Evolutionary conservation across 495 filamentous ascomycete species (phyloP).

Genomic region (Aspergillus steynii): DNA sequence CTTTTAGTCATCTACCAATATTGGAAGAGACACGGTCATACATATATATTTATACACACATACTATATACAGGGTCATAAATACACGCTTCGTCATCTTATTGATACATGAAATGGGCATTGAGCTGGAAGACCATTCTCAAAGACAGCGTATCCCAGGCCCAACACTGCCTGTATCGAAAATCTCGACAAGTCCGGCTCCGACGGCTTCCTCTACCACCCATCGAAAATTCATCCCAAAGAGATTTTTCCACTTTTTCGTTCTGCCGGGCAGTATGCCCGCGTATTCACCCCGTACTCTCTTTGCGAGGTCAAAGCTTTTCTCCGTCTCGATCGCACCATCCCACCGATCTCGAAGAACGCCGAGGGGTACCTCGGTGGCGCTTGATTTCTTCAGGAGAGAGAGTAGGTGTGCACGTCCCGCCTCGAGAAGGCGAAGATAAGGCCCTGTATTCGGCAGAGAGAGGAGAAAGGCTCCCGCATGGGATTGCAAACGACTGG

Average conservation of each 20-base stretch:
- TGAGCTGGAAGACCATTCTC: conserved; percentile 9
- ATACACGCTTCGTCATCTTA: too few relatives aligned
- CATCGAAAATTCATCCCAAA: conserved; percentile 77
- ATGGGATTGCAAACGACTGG: conserved; percentile 28
- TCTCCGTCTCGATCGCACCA: conserved; percentile 64
- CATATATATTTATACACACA: too few relatives aligned
- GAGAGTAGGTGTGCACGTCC: conserved; percentile 67
- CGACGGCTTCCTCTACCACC: conserved; percentile 76
- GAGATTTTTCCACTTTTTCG: conserved; percentile 80
- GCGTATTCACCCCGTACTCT: conserved; percentile 66
- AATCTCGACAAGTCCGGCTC: conserved; percentile 75
- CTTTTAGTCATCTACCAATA: too few relatives aligned
- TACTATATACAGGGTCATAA: too few relatives aligned
- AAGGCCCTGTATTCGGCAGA: conserved; percentile 71
- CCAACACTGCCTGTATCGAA: conserved; percentile 87
- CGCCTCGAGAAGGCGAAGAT: conserved; percentile 66
- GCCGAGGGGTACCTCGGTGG: conserved; percentile 63
- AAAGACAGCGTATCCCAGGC: conserved; percentile 62
- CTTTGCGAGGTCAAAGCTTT: conserved; percentile 58
- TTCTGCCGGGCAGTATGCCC: conserved; percentile 68
- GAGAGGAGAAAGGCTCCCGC: conserved; percentile 58
- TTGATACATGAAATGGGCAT: too few relatives aligned
- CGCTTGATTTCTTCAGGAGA: conserved; percentile 64
- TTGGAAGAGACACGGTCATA: too few relatives aligned
- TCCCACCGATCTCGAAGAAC: conserved; percentile 79